A percentile compares a stretch with the other conserved stretches of the same genome.
Evolutionary conservation across 208 protist genomes (phyloP).

Genomic region (Leishmania lainsoni): DNA sequence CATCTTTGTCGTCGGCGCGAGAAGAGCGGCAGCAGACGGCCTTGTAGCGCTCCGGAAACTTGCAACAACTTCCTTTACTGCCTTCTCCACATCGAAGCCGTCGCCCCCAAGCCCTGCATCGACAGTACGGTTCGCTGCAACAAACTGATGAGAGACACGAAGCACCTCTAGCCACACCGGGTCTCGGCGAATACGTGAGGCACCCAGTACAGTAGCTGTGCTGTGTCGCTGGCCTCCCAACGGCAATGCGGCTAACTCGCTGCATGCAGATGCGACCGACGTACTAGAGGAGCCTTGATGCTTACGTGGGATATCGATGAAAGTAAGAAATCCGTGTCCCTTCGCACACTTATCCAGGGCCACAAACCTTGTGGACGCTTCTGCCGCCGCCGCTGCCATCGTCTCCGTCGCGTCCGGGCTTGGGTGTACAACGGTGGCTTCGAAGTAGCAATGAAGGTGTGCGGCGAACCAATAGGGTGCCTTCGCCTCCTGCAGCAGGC

Average conservation of each 20-base stretch:
- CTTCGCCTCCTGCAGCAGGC: constrained; percentile 54
- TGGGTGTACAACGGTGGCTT: constrained; percentile 61
- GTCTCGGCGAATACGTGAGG: constrained; percentile 56
- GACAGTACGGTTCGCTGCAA: constrained; percentile 39
- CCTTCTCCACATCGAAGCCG: constrained; percentile 14
- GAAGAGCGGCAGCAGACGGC: constrained; percentile 5
- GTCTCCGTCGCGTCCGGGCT: neutral
- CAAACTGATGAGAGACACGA: constrained; percentile 44
- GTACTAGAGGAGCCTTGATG: neutral
- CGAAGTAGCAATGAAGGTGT: constrained; percentile 91
- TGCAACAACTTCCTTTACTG: neutral
- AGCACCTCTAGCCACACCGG: constrained; percentile 71
- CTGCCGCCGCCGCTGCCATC: neutral
- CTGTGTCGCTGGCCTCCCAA: neutral
- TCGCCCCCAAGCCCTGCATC: neutral
- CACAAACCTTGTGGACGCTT: constrained; percentile 52
- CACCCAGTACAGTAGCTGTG: neutral
- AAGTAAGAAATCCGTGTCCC: constrained; percentile 75
- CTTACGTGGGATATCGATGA: constrained; percentile 61
- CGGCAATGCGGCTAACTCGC: neutral
- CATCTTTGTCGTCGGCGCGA: constrained; percentile 35
- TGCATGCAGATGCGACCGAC: neutral
- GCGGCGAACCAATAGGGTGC: constrained; percentile 85
- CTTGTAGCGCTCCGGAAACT: neutral
- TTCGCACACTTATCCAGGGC: constrained; percentile 91